Conservation (phyloP, 148 eudicot species). For the Agrostemma githago region DNA sequence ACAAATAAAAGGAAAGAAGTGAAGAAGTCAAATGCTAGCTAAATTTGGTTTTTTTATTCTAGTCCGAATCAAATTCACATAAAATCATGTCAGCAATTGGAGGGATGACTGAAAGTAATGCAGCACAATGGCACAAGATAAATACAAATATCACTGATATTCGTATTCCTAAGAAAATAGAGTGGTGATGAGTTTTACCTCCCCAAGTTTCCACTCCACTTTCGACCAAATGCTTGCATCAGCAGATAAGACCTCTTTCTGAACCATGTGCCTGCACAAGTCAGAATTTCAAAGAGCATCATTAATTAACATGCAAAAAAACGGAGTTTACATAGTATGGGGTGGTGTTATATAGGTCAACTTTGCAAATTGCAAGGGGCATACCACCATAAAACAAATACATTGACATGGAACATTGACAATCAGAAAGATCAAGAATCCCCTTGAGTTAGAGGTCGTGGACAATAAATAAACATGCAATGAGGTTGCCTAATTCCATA, state of each 20-base stretch:
- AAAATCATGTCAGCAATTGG: not conserved
- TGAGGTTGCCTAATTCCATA: not conserved
- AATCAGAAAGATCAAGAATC: not conserved
- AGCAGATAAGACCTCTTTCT: conserved; percentile 26
- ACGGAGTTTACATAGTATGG: not conserved
- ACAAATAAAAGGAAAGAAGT: not conserved
- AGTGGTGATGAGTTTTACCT: conserved; percentile 39
- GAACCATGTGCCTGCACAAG: conserved; percentile 36
- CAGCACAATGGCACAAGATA: not conserved
- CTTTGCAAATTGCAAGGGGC: not conserved
- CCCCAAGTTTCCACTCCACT: conserved; percentile 65
- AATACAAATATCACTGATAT: not conserved
- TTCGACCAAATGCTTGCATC: conserved; percentile 69
- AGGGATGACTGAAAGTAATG: not conserved
- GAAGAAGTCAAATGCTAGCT: not conserved
- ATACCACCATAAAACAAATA: not conserved
- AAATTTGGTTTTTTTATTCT: not conserved
- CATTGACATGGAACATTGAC: not conserved
- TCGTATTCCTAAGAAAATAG: not conserved
- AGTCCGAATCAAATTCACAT: not conserved
- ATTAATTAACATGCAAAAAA: not conserved
- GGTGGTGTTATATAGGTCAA: not conserved
- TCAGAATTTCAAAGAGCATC: conserved; percentile 3
- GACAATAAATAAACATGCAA: not conserved
- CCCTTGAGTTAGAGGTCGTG: not conserved